Percentiles rank a stretch among this genome's conserved stretches.
phyloP scores from a whole-genome alignment of 164 flowering plant genomes.

The Paratinospora sagittata region DNA sequence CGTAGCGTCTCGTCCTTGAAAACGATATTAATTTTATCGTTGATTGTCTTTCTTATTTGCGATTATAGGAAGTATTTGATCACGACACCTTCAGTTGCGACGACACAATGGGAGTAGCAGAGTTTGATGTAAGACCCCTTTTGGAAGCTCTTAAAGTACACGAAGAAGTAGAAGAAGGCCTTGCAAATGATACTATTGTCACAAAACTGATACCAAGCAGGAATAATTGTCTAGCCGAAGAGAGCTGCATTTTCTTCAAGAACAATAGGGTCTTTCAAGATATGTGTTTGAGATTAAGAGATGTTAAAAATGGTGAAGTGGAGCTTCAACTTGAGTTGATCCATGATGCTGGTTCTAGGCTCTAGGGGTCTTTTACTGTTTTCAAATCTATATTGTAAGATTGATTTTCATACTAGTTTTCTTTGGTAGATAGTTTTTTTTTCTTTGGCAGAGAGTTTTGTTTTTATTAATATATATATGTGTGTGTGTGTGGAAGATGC shows the following conservation, averaged over 20 bases:
- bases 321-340: constrained; percentile 70
- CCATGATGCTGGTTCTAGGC: not conserved
- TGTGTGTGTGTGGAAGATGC: too few species aligned
- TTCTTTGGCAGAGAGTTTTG: too few species aligned
- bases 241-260: constrained; percentile 44
- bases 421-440: too few species aligned
- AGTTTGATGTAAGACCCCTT: constrained; percentile 43
- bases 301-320: constrained; percentile 76
- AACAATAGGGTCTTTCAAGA: constrained; percentile 52
- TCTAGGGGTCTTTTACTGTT: not conserved
- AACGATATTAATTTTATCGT: not conserved
- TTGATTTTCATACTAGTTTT: too few species aligned
- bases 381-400: too few species aligned
- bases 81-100: constrained; percentile 52
- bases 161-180: constrained; percentile 13
- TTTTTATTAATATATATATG: too few species aligned
- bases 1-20: too few species aligned
- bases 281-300: constrained; percentile 44
- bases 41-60: not conserved
- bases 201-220: constrained; percentile 38
- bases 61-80: constrained; percentile 25
- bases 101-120: constrained; percentile 82
- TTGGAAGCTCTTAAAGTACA: constrained; percentile 36
- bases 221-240: constrained; percentile 59
- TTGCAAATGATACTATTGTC: constrained; percentile 49